Conservation (phyloP, 257 asterid species). For the Salvia splendens region DNA sequence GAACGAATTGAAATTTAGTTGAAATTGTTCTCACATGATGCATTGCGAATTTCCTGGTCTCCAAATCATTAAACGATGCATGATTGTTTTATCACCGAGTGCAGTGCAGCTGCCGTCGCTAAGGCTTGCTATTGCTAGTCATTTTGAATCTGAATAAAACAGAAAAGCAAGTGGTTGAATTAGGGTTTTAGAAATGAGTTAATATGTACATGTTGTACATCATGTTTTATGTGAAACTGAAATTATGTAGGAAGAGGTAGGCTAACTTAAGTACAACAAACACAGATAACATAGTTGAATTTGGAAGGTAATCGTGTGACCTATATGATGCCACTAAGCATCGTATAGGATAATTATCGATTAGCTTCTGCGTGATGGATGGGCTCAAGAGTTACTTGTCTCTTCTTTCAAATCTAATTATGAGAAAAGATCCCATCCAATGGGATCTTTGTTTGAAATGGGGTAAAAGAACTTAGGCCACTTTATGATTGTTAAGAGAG, state of each 20-base stretch:
- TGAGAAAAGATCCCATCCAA: conserved; percentile 3
- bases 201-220: neutral
- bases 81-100: neutral
- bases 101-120: too few relatives aligned
- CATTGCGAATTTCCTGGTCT: conserved; percentile 12
- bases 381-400: neutral
- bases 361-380: neutral
- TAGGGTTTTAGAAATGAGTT: neutral
- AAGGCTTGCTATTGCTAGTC: neutral
- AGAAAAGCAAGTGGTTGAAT: neutral
- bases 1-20: neutral
- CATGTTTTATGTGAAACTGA: neutral
- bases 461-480: neutral
- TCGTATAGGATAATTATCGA: neutral
- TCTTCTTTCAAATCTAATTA: conserved; percentile 11
- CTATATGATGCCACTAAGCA: conserved; percentile 11
- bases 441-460: conserved; percentile 13
- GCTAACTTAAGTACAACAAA: neutral
- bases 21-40: conserved; percentile 10
- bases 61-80: conserved; percentile 11
- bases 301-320: neutral
- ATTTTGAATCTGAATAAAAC: neutral
- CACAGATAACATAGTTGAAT: neutral
- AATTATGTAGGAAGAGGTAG: conserved; percentile 12
- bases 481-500: too few relatives aligned